Evolutionary conservation across 257 asterid genomes (phyloP).

Genomic region (Catharanthus roseus): DNA sequence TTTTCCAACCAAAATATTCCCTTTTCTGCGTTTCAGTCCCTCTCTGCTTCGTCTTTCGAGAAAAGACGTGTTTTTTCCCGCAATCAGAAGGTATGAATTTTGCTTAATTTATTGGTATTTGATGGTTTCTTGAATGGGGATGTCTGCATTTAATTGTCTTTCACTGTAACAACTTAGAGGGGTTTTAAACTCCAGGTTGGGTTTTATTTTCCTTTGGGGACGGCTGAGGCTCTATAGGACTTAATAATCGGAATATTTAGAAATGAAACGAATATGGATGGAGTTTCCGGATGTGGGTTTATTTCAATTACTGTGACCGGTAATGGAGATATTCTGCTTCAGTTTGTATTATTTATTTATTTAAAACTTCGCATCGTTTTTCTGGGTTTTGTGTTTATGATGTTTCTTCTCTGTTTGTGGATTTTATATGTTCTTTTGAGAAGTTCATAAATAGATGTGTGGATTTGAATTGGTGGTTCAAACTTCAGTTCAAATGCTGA

Average conservation of each 20-base stretch:
- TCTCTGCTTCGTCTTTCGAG: not conserved
- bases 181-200: too few relatives aligned
- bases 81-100: slow-evolving; percentile 6
- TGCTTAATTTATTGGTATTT: not conserved
- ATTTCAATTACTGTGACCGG: not conserved
- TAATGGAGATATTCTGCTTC: not conserved
- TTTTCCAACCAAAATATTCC: not conserved
- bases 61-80: not conserved
- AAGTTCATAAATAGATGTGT: not conserved
- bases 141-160: not conserved
- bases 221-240: not conserved
- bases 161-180: too few relatives aligned
- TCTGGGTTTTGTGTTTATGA: not conserved
- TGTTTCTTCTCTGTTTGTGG: not conserved
- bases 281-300: not conserved
- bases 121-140: not conserved
- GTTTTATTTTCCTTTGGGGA: not conserved
- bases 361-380: not conserved
- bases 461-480: not conserved
- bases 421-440: not conserved
- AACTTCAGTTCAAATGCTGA: not conserved
- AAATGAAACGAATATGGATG: not conserved
- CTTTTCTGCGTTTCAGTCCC: not conserved
- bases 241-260: not conserved
- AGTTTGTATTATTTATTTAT: not conserved